Evolutionary conservation across 208 protist genomes (phyloP).

Genomic region (Naegleria lovaniensis): DNA sequence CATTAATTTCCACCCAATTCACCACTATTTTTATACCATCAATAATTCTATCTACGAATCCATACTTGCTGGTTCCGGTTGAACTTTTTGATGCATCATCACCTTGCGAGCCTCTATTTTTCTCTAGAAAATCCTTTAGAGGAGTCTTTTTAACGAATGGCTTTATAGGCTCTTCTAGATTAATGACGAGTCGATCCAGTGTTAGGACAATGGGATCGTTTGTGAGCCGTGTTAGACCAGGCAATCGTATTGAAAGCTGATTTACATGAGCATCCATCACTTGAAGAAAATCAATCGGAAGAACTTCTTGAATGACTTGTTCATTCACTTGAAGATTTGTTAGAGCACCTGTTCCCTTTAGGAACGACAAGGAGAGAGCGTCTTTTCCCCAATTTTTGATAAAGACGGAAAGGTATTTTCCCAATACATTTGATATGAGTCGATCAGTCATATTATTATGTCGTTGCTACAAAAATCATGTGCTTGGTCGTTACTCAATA

Average conservation of each 20-base stretch:
- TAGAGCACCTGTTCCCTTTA: neutral
- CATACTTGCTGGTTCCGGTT: neutral
- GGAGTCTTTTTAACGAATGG: neutral
- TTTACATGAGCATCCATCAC: neutral
- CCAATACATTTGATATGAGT: neutral
- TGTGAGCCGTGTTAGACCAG: neutral
- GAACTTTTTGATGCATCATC: neutral
- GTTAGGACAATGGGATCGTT: neutral
- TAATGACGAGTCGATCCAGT: neutral
- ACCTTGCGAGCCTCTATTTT: neutral
- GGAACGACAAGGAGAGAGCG: neutral
- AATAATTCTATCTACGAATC: constrained; percentile 9
- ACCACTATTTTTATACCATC: constrained; percentile 1
- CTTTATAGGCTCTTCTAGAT: neutral
- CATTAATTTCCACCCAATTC: neutral
- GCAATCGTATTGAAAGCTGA: neutral
- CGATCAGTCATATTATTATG: neutral
- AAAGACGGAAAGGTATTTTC: constrained; percentile 19
- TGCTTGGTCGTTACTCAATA: too few species aligned
- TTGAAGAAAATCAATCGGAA: constrained; percentile 1
- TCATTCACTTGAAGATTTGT: constrained; percentile 12
- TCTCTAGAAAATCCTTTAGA: constrained; percentile 15
- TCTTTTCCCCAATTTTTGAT: constrained; percentile 28
- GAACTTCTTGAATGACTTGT: constrained; percentile 17
- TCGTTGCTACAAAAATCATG: neutral